These are phyloP conservation scores for Xylaria multiplex DNA, from an alignment of 2,329 filamentous ascomycete genomes.

Conservation along the genomic window DNA sequence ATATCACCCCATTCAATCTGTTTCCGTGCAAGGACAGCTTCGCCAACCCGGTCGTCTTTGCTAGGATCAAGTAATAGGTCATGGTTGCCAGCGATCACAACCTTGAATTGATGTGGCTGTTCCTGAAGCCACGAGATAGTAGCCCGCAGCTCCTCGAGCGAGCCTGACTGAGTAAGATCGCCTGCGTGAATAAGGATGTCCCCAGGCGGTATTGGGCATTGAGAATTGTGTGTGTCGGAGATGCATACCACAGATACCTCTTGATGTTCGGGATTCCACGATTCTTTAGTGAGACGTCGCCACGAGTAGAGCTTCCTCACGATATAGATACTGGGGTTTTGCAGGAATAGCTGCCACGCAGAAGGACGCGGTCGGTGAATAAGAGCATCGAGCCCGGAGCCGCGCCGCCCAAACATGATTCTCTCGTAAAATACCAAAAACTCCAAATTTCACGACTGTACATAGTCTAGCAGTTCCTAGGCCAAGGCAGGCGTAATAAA, in stretches of 20 bases:
- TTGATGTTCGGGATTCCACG: conserved; percentile 27
- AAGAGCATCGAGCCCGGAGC: conserved; percentile 31
- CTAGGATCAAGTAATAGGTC: conserved; percentile 50
- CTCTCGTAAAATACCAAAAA: too few relatives aligned
- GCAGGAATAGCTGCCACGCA: conserved; percentile 34
- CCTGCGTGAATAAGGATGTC: conserved; percentile 61
- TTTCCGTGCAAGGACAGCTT: conserved; percentile 31
- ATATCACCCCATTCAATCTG: conserved; percentile 49
- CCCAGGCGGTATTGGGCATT: conserved; percentile 52
- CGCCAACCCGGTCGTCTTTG: conserved; percentile 37
- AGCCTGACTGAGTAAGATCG: conserved; percentile 59
- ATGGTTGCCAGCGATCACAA: conserved; percentile 60
- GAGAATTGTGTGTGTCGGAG: conserved; percentile 57
- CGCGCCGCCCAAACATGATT: conserved; percentile 23
- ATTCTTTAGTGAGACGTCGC: conserved; percentile 22
- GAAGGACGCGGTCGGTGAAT: conserved; percentile 34
- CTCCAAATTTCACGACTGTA: too few relatives aligned
- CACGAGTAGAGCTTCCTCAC: conserved; percentile 32
- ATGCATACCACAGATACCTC: conserved; percentile 52
- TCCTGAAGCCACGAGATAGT: conserved; percentile 55
- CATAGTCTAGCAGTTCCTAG: too few relatives aligned
- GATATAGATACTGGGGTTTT: conserved; percentile 34
- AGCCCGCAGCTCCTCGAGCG: conserved; percentile 53
- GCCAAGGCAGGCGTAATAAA: too few relatives aligned
- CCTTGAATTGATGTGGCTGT: conserved; percentile 55